Percentiles rank a stretch among this genome's conserved stretches.
Conservation (phyloP, 208 protist genomes). For the Angomonas deanei region DNA sequence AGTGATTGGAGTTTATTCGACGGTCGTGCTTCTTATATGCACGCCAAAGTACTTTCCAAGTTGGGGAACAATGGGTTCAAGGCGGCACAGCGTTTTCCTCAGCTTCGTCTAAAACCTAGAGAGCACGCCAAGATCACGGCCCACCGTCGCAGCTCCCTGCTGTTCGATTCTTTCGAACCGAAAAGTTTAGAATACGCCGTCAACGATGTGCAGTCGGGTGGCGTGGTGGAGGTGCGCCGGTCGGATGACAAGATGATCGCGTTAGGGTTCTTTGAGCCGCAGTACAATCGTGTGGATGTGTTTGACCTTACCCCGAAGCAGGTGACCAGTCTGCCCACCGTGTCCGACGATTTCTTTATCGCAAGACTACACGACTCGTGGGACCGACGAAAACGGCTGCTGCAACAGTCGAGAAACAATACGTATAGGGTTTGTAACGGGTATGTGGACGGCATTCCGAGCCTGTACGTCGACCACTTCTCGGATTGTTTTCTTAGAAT, state of each 20-base stretch:
- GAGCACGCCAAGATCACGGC: slow-evolving; percentile 41
- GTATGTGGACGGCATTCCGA: slow-evolving; percentile 64
- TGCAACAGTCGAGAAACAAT: slow-evolving; percentile 47
- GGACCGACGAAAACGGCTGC: slow-evolving; percentile 46
- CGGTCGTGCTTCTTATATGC: too few relatives aligned
- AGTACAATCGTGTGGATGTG: slow-evolving; percentile 55
- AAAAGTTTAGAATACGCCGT: slow-evolving; percentile 44
- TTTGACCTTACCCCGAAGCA: slow-evolving; percentile 56
- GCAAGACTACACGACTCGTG: slow-evolving; percentile 47
- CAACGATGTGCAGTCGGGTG: slow-evolving; percentile 47
- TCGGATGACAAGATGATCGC: slow-evolving; percentile 48
- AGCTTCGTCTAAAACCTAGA: slow-evolving; percentile 42
- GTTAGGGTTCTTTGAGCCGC: slow-evolving; percentile 78
- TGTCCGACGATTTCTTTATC: slow-evolving; percentile 81
- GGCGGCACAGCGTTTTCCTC: slow-evolving; percentile 73
- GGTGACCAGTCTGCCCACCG: slow-evolving; percentile 44
- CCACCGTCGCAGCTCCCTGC: slow-evolving; percentile 39
- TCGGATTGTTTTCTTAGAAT: slow-evolving; percentile 69
- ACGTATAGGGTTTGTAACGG: slow-evolving; percentile 78
- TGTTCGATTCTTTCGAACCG: slow-evolving; percentile 44
- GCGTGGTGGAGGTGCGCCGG: slow-evolving; percentile 65
- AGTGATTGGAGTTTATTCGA: too few relatives aligned
- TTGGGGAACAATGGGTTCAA: slow-evolving; percentile 42
- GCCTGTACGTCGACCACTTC: slow-evolving; percentile 79
- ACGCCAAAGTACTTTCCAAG: slow-evolving; percentile 57